phyloP scores from a whole-genome alignment of 495 filamentous ascomycete species.

The Podospora tetraspora region DNA sequence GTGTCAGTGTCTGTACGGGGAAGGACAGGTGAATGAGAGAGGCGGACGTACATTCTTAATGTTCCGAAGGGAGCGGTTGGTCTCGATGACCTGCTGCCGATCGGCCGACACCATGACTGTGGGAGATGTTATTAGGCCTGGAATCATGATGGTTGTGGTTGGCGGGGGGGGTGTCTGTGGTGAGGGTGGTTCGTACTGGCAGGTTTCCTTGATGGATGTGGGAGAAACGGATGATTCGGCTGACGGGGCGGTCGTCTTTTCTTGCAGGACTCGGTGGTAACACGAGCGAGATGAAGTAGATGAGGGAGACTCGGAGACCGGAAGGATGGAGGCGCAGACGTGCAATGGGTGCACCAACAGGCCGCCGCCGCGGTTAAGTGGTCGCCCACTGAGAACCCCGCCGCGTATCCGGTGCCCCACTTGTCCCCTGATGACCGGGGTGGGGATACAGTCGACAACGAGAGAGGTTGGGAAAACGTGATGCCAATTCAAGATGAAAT shows the following conservation, averaged over 20 bases:
- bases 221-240: neutral
- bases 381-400: neutral
- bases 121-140: neutral
- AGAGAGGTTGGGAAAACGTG: neutral
- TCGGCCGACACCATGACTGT: slow-evolving; percentile 38
- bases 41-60: slow-evolving; percentile 67
- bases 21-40: neutral
- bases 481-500: neutral
- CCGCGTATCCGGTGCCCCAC: neutral
- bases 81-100: slow-evolving; percentile 49
- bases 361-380: neutral
- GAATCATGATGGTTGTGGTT: neutral
- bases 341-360: neutral
- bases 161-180: neutral
- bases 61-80: slow-evolving; percentile 76
- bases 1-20: neutral
- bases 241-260: neutral
- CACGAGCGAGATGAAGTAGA: neutral
- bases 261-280: neutral
- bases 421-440: neutral
- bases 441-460: neutral
- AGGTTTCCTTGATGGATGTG: neutral
- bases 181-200: neutral
- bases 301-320: neutral
- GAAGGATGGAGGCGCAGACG: neutral